Base-by-base conservation (phyloP, 1,139 yeast genomes). In the Protomyces inundatus region DNA sequence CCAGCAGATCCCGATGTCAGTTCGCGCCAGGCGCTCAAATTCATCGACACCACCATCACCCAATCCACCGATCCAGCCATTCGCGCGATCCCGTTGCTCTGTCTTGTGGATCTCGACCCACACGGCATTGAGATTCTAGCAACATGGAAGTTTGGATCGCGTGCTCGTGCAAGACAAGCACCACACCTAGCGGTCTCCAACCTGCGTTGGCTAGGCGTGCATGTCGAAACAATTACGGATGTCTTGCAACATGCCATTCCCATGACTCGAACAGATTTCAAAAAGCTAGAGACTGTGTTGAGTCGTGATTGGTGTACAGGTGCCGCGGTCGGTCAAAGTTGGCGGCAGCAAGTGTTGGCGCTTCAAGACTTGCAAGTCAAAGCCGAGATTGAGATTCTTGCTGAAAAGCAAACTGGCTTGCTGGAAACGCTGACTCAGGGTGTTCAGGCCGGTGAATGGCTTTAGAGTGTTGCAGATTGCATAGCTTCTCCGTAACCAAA, bases 1-100 rank as follows among this genome's bases (percentile, higher is more conserved):
- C 30, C 84, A 72, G 95, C 95, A 3, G 86, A 78, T 68, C 91
- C 95, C 0, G 95, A 88, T 71, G 77, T 82, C 59, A 78, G 85
- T 64, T 87, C 88, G 30, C 84, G 85, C 33, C 79, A 78, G 66
- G 82, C 88, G 69, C 79, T 89, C 6, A 80, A 79, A 35, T 75
- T 79, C 66, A 77, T 66, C 33, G 51, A 60, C 33, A 37, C 37
- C 33, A 34, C 35, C 30, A 42, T 54, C 16, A 36, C 45, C 48
- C 12, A 40, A 34, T 64, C 66, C 7, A 34, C 36, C 4, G 46
- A 59, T 32, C 34, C 54, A 12, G 14, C 36, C 23, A 39, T 68
- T n/a, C 86, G 66, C 73, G 81, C 66, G 73, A 80, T 71, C 67
- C 88, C 77, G 68, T 79, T 81, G 66, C 80, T 74, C 73, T 82